Evolutionary conservation across 306 rosid species (phyloP).

Genomic region (Prunus dulcis): DNA sequence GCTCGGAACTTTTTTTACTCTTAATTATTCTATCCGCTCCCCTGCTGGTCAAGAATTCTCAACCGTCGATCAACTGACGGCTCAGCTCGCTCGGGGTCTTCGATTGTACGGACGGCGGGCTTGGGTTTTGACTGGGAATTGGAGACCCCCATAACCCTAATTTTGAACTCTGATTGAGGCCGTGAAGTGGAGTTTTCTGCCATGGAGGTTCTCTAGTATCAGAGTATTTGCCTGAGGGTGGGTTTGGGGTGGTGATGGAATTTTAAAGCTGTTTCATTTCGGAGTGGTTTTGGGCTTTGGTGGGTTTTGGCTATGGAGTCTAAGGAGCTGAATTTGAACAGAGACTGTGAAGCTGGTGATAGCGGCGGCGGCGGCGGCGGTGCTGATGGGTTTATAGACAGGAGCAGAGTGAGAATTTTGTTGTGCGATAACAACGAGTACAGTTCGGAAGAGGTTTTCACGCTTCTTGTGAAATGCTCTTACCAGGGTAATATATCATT

Average conservation of each 20-base stretch:
- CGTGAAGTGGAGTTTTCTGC: background rate
- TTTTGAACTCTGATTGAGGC: background rate
- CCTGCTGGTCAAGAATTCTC: background rate
- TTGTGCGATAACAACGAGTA: conserved; percentile 78
- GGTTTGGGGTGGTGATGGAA: no score
- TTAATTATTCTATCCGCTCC: background rate
- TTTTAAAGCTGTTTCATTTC: no score
- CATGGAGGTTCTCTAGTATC: conserved; percentile 30
- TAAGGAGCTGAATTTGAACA: conserved; percentile 55
- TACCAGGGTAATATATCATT: conserved; percentile 57
- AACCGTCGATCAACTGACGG: conserved; percentile 13
- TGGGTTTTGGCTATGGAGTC: conserved; percentile 45
- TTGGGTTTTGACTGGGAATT: conserved; percentile 10
- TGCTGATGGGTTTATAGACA: conserved; percentile 78
- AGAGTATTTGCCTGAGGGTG: background rate
- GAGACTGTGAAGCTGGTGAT: conserved; percentile 32
- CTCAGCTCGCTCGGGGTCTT: conserved; percentile 1
- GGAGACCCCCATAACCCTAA: conserved; percentile 6
- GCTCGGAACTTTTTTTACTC: background rate
- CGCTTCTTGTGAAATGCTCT: conserved; percentile 83
- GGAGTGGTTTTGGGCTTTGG: conserved; percentile 6
- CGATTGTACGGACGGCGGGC: conserved; percentile 10
- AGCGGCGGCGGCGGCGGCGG: conserved; percentile 33
- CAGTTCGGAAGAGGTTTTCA: conserved; percentile 72
- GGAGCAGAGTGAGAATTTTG: conserved; percentile 93